phyloP scores from a whole-genome alignment of 768 basidiomycete genomes.

The Tricholoma flavovirens region DNA sequence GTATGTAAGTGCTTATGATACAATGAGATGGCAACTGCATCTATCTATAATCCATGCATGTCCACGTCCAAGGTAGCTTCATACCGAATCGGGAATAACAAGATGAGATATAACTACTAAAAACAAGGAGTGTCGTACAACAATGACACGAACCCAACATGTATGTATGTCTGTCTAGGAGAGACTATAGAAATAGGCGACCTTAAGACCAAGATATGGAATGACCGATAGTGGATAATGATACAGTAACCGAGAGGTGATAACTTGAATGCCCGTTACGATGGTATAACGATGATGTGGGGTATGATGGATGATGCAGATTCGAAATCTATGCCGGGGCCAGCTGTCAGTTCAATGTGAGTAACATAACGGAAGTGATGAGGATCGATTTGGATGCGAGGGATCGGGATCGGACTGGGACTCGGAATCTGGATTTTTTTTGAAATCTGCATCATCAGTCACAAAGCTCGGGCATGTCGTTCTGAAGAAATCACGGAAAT shows the following conservation, averaged over 20 bases:
- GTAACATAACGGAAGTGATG: neutral
- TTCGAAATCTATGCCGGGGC: neutral
- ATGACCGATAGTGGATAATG: neutral
- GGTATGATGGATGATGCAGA: neutral
- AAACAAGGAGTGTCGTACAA: neutral
- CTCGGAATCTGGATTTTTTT: neutral
- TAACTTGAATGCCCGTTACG: neutral
- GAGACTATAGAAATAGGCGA: neutral
- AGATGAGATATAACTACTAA: neutral
- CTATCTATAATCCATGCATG: neutral
- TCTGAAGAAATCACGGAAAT: conserved; percentile 27
- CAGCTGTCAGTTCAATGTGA: neutral
- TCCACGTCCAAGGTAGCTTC: neutral
- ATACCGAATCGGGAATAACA: neutral
- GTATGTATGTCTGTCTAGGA: too few species aligned
- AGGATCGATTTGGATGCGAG: neutral
- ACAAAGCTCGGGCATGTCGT: conserved; percentile 35
- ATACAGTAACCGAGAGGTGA: neutral
- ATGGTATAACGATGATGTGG: neutral
- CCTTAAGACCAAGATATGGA: neutral
- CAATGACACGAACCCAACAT: too few species aligned
- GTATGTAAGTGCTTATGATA: neutral
- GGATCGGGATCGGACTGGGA: neutral
- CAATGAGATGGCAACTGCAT: neutral
- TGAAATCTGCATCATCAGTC: conserved; percentile 34